Conservation (phyloP, 2,329 filamentous ascomycete species). For the Paracoccidioides brasiliensis region DNA sequence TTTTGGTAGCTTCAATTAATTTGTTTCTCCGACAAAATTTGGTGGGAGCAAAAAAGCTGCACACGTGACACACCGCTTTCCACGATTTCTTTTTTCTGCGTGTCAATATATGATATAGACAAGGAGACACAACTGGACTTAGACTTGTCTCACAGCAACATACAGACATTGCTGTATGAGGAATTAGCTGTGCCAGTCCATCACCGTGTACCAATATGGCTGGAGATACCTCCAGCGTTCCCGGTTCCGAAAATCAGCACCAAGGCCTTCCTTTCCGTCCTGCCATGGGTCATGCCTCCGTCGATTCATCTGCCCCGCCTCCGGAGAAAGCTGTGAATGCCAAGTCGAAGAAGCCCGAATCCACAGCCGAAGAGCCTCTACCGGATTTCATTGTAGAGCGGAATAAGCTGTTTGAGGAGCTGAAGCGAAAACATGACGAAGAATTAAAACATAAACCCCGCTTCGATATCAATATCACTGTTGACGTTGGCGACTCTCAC, state of each 20-base stretch:
- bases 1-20: neutral
- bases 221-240: constrained; percentile 6
- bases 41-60: constrained; percentile 4
- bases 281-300: constrained; percentile 17
- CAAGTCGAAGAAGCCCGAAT: constrained; percentile 16
- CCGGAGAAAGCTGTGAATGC: constrained; percentile 19
- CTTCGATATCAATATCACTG: constrained; percentile 36
- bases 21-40: constrained; percentile 3
- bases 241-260: constrained; percentile 19
- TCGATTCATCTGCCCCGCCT: constrained; percentile 16
- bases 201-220: constrained; percentile 3
- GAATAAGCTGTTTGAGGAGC: constrained; percentile 73
- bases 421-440: constrained; percentile 72
- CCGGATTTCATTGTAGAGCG: constrained; percentile 73
- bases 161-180: no score
- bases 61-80: constrained; percentile 14
- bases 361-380: constrained; percentile 27
- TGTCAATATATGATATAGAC: neutral
- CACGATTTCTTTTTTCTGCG: neutral
- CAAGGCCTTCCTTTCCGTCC: constrained; percentile 22
- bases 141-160: neutral
- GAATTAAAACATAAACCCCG: constrained; percentile 47
- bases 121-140: neutral
- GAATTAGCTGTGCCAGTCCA: neutral
- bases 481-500: constrained; percentile 31